A percentile compares a stretch with the other conserved stretches of the same genome.
phyloP scores from a whole-genome alignment of 306 rosid species.

The Fragaria iinumae region DNA sequence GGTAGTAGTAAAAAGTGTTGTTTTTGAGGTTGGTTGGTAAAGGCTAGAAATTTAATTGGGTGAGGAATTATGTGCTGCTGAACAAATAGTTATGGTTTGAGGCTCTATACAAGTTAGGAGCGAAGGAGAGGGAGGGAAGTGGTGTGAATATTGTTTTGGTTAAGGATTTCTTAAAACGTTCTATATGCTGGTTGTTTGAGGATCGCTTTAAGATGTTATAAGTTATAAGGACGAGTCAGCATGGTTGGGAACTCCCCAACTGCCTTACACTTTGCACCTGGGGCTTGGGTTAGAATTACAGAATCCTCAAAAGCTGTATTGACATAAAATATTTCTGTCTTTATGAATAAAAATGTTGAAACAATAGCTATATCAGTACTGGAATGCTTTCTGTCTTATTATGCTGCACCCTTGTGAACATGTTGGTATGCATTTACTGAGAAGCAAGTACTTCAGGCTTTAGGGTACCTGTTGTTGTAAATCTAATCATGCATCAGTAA shows the following conservation, averaged over 20 bases:
- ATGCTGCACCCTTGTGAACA: not conserved
- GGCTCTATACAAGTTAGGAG: not conserved
- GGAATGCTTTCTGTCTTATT: slow-evolving; percentile 1
- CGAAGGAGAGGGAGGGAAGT: not conserved
- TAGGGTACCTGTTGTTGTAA: not conserved
- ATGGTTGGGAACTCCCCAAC: not conserved
- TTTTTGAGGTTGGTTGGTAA: not conserved
- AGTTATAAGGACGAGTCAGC: not conserved
- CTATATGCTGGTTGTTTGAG: not conserved
- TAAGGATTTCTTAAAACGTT: not conserved
- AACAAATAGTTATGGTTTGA: not conserved
- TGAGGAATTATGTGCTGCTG: not conserved
- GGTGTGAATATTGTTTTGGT: not conserved
- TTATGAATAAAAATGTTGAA: not conserved
- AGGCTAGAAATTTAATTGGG: not conserved
- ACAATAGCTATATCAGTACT: not conserved
- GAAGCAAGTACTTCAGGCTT: not conserved
- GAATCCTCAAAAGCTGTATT: not conserved
- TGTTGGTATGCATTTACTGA: not conserved
- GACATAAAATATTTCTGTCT: not conserved
- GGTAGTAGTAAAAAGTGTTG: not conserved
- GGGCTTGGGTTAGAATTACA: not conserved
- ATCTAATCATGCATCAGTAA: not conserved
- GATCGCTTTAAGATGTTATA: not conserved
- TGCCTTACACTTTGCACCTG: not conserved